Percentiles rank a stretch among this genome's conserved stretches.
phyloP scores from a whole-genome alignment of 164 flowering plant species.

The Hamamelis virginiana region DNA sequence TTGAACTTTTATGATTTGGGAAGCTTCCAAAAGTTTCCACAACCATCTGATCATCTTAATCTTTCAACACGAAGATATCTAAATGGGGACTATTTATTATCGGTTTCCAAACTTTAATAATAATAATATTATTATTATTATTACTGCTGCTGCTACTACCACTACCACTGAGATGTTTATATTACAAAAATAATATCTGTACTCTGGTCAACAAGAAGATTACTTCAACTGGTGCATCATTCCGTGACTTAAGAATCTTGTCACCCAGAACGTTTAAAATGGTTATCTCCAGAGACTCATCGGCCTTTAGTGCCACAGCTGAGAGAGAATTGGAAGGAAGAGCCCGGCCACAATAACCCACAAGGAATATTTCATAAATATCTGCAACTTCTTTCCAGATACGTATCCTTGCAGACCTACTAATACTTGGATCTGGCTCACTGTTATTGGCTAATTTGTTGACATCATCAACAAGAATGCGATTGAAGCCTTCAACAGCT shows the following conservation, averaged over 20 bases:
- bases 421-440: slow-evolving; percentile 34
- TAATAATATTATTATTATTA: background rate
- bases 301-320: slow-evolving; percentile 46
- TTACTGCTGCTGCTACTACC: background rate
- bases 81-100: background rate
- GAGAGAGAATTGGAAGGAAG: slow-evolving; percentile 67
- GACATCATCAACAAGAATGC: slow-evolving; percentile 62
- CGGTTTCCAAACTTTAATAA: background rate
- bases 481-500: slow-evolving; percentile 85
- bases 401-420: slow-evolving; percentile 58
- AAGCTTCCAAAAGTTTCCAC: background rate
- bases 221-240: slow-evolving; percentile 82
- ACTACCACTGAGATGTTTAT: background rate
- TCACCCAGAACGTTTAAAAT: slow-evolving; percentile 74
- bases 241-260: slow-evolving; percentile 57
- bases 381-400: slow-evolving; percentile 97
- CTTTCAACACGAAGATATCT: background rate
- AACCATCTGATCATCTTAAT: background rate
- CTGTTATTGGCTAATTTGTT: slow-evolving; percentile 21
- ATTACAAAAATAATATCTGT: background rate
- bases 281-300: slow-evolving; percentile 80
- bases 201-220: slow-evolving; percentile 19
- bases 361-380: slow-evolving; percentile 83
- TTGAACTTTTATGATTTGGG: background rate
- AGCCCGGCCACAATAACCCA: slow-evolving; percentile 95